Base-by-base conservation (phyloP, 805 yeast species). In the Zygoascus ofunaensis region DNA sequence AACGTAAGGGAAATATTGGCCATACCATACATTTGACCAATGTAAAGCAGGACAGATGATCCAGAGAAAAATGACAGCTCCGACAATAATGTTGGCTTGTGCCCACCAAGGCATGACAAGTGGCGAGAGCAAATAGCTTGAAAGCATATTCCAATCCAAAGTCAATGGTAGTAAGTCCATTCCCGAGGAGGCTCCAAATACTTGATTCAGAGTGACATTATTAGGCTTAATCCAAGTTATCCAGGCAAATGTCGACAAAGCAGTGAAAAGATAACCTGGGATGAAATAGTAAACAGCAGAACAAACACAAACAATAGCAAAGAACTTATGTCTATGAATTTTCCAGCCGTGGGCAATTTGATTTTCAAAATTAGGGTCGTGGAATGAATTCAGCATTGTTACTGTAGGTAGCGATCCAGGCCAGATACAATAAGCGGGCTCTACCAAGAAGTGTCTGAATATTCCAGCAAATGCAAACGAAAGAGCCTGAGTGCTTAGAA, bases 241-340 rank as follows among this genome's bases (percentile, higher is more conserved):
- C 83, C 82, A 78, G 52, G 69, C 73, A 61, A 82, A 81, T 53
- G 73, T 73, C 0, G 79, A 69, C 45, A 82, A 67, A 1, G 77
- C 85, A 14, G 67, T 64, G 63, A 79, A 79, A 20, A 82, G 64
- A 55, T 68, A 80, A 44, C 79, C 82, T 3, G 87, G 86, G 51
- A 82, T 62, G 78, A 82, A 80, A 55, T 76, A 76, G 73, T 79
- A 80, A 3, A 70, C 49, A 52, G 79, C 78, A 20, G 70, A 58
- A n/a, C 61, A 58, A 14, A 53, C 41, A 42, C 75, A 66, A 2
- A 66, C 67, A 30, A 64, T 42, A 24, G 66, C 48, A 61, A 80
- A 79, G 51, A 77, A 72, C 43, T 59, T 63, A n/a, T n/a, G n/a
- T 34, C 36, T 34, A 34, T 14, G 36, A 14, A 34, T 34, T n/a